These are phyloP conservation scores for Trichoderma guizhouense DNA, from an alignment of 2,329 filamentous ascomycete species.

Conservation along the genomic window DNA sequence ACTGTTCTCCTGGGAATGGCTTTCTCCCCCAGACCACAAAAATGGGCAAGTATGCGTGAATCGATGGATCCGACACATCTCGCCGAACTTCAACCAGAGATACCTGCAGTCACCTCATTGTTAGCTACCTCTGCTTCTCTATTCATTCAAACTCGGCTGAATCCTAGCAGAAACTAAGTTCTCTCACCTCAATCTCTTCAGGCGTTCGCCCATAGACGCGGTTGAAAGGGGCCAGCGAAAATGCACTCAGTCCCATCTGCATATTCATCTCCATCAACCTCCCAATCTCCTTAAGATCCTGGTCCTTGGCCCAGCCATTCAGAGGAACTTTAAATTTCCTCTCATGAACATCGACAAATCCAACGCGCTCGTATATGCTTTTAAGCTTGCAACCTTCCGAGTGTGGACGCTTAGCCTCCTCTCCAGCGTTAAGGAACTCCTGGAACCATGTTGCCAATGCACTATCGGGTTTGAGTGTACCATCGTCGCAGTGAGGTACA, in stretches of 20 bases:
- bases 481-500: slow-evolving; percentile 43
- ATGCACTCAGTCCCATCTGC: slow-evolving; percentile 42
- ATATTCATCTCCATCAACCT: slow-evolving; percentile 45
- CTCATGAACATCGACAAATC: slow-evolving; percentile 55
- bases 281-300: slow-evolving; percentile 42
- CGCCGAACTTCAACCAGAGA: slow-evolving; percentile 48
- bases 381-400: slow-evolving; percentile 36
- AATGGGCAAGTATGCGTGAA: slow-evolving; percentile 49
- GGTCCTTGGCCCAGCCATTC: slow-evolving; percentile 51
- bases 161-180: neutral
- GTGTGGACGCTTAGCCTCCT: slow-evolving; percentile 35
- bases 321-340: slow-evolving; percentile 52
- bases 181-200: slow-evolving; percentile 48
- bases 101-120: slow-evolving; percentile 33
- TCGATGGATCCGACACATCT: slow-evolving; percentile 43
- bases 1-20: slow-evolving; percentile 28
- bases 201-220: slow-evolving; percentile 39
- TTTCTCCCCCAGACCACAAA: slow-evolving; percentile 52
- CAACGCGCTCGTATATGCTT: slow-evolving; percentile 43
- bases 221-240: slow-evolving; percentile 41
- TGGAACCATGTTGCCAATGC: slow-evolving; percentile 40
- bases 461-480: slow-evolving; percentile 37
- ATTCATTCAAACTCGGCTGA: neutral
- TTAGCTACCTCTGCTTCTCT: neutral
- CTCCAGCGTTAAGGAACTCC: slow-evolving; percentile 40